Evolutionary conservation across 768 basidiomycete species (phyloP).

Genomic region (Rhodotorula toruloides): DNA sequence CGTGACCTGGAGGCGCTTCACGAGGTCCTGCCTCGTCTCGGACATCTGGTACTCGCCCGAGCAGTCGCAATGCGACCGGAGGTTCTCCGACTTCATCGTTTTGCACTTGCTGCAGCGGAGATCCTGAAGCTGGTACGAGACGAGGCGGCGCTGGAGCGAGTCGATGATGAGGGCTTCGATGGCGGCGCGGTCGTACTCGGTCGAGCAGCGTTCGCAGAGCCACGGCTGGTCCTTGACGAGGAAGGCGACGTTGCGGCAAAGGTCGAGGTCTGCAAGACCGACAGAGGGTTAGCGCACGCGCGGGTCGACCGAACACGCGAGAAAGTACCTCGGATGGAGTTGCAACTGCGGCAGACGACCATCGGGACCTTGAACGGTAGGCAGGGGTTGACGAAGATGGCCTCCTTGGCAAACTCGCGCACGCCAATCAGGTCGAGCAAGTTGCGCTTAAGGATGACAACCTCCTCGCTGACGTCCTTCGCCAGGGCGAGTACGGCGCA

Average conservation of each 20-base stretch:
- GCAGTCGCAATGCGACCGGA: conserved; percentile 77
- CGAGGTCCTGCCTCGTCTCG: conserved; percentile 33
- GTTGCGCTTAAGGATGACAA: conserved; percentile 81
- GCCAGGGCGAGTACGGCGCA: conserved; percentile 76
- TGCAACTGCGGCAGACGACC: conserved; percentile 74
- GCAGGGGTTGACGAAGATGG: conserved; percentile 84
- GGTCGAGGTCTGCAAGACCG: conserved; percentile 68
- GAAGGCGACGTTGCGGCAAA: conserved; percentile 84
- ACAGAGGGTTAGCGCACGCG: conserved; percentile 11
- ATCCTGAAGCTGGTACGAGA: conserved; percentile 80
- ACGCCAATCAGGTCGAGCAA: conserved; percentile 80
- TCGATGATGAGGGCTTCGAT: conserved; percentile 85
- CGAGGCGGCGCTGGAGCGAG: conserved; percentile 63
- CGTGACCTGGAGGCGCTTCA: conserved; percentile 32
- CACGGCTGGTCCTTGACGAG: conserved; percentile 54
- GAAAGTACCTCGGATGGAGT: conserved; percentile 33
- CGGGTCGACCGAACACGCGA: not conserved
- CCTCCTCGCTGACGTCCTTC: conserved; percentile 75
- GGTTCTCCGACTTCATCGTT: conserved; percentile 82
- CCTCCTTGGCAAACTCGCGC: conserved; percentile 73
- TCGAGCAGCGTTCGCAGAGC: conserved; percentile 66
- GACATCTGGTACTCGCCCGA: conserved; percentile 71
- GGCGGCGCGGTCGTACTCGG: conserved; percentile 78
- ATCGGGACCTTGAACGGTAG: conserved; percentile 72
- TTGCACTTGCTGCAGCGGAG: conserved; percentile 81